Percentiles rank a stretch among this genome's conserved stretches.
phyloP scores from a whole-genome alignment of 495 filamentous ascomycete species.

The Cercophora samala region DNA sequence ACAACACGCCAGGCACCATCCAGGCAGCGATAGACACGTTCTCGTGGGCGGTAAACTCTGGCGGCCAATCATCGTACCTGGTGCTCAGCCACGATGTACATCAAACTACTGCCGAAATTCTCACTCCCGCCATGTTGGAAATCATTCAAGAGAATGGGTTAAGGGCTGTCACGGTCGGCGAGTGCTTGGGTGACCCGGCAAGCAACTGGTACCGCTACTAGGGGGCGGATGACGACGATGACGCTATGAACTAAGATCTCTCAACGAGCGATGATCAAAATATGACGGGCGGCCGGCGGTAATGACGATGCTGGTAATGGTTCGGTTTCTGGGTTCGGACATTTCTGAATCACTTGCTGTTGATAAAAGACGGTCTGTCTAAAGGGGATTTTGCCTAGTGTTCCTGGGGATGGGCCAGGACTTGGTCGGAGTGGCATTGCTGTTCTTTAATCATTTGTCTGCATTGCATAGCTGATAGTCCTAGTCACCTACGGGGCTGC shows the following conservation, averaged over 20 bases:
- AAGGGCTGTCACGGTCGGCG: conserved; percentile 53
- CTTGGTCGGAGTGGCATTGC: neutral
- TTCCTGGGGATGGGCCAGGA: neutral
- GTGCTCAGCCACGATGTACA: conserved; percentile 42
- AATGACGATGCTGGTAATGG: neutral
- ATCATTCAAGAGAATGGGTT: conserved; percentile 27
- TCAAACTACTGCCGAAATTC: conserved; percentile 31
- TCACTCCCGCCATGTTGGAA: conserved; percentile 36
- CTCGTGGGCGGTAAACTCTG: conserved; percentile 19
- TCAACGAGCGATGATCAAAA: neutral
- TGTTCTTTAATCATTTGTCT: conserved; percentile 1
- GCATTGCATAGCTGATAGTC: neutral
- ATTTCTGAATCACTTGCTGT: neutral
- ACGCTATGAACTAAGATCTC: neutral
- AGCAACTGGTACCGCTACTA: conserved; percentile 57
- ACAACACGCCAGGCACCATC: conserved; percentile 26
- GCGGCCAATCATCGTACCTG: conserved; percentile 26
- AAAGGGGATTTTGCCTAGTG: neutral
- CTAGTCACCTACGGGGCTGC: neutral
- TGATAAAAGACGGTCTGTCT: neutral
- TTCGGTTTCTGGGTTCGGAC: neutral
- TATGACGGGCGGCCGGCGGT: neutral
- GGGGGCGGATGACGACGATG: neutral
- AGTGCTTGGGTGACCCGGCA: conserved; percentile 56
- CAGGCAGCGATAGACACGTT: conserved; percentile 28